Evolutionary conservation across 257 asterid species (phyloP).

Genomic region (Voacanga thouarsii): DNA sequence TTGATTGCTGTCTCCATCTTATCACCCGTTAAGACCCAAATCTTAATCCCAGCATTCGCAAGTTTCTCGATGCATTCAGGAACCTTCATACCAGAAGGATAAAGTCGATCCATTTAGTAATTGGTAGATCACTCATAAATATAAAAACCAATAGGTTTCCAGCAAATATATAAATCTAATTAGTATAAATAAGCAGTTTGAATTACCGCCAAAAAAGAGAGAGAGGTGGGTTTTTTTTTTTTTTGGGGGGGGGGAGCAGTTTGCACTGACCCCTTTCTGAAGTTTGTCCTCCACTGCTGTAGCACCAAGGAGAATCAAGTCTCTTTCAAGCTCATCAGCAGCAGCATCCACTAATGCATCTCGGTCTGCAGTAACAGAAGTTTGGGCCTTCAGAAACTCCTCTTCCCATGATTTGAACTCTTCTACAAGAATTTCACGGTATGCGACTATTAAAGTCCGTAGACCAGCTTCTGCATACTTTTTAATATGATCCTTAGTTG

Average conservation of each 20-base stretch:
- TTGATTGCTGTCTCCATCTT: slow-evolving; percentile 99
- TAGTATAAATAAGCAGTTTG: slow-evolving; percentile 17
- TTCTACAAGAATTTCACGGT: slow-evolving; percentile 69
- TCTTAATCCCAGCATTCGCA: slow-evolving; percentile 76
- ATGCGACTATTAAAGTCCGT: slow-evolving; percentile 81
- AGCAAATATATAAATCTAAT: too few relatives aligned
- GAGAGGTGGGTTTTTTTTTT: too few relatives aligned
- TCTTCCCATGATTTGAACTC: slow-evolving; percentile 72
- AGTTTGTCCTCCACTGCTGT: slow-evolving; percentile 98
- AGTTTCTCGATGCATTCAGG: slow-evolving; percentile 93
- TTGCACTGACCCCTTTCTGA: slow-evolving; percentile 77
- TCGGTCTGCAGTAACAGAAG: slow-evolving; percentile 66
- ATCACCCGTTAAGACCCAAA: slow-evolving; percentile 98
- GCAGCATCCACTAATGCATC: slow-evolving; percentile 71
- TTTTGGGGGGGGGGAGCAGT: too few relatives aligned
- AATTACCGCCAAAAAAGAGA: neutral
- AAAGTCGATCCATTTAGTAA: neutral
- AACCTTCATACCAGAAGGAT: slow-evolving; percentile 49
- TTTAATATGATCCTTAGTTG: slow-evolving; percentile 66
- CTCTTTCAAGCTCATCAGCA: slow-evolving; percentile 77
- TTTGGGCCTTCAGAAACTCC: slow-evolving; percentile 65
- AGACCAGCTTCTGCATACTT: slow-evolving; percentile 87
- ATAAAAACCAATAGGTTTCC: neutral
- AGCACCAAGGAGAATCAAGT: slow-evolving; percentile 82
- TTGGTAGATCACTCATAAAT: neutral